These are phyloP conservation scores for Yamadazyma conglobata DNA, from an alignment of 1,139 yeast genomes.

Conservation along the genomic window DNA sequence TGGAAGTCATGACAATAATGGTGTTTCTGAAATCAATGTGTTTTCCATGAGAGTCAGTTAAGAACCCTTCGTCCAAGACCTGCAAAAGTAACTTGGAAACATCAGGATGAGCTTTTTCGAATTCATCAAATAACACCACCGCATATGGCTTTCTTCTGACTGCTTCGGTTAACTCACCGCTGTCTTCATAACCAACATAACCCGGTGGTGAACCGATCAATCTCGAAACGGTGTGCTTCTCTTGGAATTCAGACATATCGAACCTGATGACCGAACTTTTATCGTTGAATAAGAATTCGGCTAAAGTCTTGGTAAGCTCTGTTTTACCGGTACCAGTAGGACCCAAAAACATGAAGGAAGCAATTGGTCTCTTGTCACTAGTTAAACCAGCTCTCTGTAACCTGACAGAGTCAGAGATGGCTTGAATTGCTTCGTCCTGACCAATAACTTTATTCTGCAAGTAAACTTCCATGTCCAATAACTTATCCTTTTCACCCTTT, in stretches of 20 bases:
- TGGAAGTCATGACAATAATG: constrained; percentile 94
- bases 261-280: constrained; percentile 82
- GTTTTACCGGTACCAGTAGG: constrained; percentile 99
- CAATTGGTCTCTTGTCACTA: constrained; percentile 90
- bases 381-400: constrained; percentile 95
- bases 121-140: constrained; percentile 89
- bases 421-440: constrained; percentile 89
- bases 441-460: constrained; percentile 82
- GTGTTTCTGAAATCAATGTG: constrained; percentile 92
- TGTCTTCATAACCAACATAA: constrained; percentile 92
- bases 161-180: constrained; percentile 95
- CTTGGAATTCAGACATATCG: constrained; percentile 98
- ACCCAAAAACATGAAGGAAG: constrained; percentile 92
- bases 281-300: constrained; percentile 87
- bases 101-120: constrained; percentile 96
- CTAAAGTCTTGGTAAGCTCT: constrained; percentile 86
- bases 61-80: constrained; percentile 89
- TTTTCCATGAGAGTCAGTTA: constrained; percentile 93
- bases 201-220: constrained; percentile 98
- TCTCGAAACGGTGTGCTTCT: constrained; percentile 84
- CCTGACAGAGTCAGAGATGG: constrained; percentile 91
- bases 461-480: constrained; percentile 81
- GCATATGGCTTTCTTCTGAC: constrained; percentile 93
- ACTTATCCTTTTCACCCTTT: constrained; percentile 92
- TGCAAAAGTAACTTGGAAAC: constrained; percentile 83